Conservation (phyloP, 1,284 basidiomycete species). For the Neonothopanus nambi region DNA sequence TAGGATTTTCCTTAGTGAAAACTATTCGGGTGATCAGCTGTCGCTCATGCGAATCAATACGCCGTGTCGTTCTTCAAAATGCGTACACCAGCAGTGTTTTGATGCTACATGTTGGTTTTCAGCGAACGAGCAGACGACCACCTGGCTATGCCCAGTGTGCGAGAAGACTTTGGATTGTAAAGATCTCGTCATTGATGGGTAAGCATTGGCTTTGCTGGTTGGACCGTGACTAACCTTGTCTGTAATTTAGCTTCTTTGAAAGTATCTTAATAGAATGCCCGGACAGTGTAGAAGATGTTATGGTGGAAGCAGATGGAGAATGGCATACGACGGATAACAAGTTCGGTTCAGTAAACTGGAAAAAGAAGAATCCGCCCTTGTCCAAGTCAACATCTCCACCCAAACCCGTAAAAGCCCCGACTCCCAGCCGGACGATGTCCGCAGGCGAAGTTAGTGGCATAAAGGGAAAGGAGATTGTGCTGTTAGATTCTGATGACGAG, state of each 20-base stretch:
- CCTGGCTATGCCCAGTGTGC: slow-evolving; percentile 96
- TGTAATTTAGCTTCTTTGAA: slow-evolving; percentile 64
- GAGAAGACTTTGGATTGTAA: slow-evolving; percentile 77
- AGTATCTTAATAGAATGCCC: slow-evolving; percentile 78
- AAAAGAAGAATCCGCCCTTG: slow-evolving; percentile 47
- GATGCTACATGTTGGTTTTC: slow-evolving; percentile 94
- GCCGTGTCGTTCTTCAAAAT: slow-evolving; percentile 84
- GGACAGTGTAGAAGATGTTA: slow-evolving; percentile 85
- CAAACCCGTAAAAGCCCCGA: slow-evolving; percentile 31
- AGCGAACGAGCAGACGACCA: slow-evolving; percentile 95
- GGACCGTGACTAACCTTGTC: not conserved
- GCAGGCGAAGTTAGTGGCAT: slow-evolving; percentile 23
- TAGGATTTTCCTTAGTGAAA: not conserved
- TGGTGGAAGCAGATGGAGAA: slow-evolving; percentile 91
- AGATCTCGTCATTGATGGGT: slow-evolving; percentile 93
- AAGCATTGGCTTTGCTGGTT: slow-evolving; percentile 30
- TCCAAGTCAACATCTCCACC: slow-evolving; percentile 26
- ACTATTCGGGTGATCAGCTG: slow-evolving; percentile 53
- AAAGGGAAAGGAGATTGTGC: slow-evolving; percentile 42
- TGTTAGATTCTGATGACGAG: slow-evolving; percentile 74
- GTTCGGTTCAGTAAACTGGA: slow-evolving; percentile 76
- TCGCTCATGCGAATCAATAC: slow-evolving; percentile 86
- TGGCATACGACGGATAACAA: slow-evolving; percentile 94
- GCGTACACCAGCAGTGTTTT: slow-evolving; percentile 94
- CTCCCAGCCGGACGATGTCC: slow-evolving; percentile 10